These are phyloP conservation scores for Ascochyta koolunga DNA, from an alignment of 2,329 filamentous ascomycete species.

Conservation along the genomic window DNA sequence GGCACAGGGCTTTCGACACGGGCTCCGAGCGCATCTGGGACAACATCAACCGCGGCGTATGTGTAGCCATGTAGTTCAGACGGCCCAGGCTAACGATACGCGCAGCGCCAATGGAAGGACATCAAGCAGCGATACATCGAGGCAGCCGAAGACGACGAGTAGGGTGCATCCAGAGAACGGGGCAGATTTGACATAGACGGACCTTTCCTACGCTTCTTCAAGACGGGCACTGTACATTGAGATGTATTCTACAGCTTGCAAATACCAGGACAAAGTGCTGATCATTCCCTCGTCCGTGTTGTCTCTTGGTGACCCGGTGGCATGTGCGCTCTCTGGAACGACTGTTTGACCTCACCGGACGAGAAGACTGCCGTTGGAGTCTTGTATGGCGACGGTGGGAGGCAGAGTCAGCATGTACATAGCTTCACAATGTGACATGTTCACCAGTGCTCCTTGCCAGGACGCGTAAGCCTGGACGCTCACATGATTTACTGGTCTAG, in stretches of 20 bases:
- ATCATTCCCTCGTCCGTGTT: neutral
- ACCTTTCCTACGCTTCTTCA: slow-evolving; percentile 21
- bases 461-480: too few species aligned
- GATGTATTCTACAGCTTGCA: slow-evolving; percentile 45
- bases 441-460: too few species aligned
- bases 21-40: slow-evolving; percentile 89
- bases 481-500: too few species aligned
- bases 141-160: slow-evolving; percentile 67
- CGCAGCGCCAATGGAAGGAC: slow-evolving; percentile 98
- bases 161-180: slow-evolving; percentile 20
- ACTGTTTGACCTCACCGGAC: neutral
- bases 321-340: neutral
- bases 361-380: too few species aligned
- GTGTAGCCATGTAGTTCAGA: slow-evolving; percentile 12
- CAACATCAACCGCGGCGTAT: slow-evolving; percentile 82
- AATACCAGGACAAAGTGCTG: slow-evolving; percentile 29
- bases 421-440: too few species aligned
- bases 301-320: neutral
- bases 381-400: too few species aligned
- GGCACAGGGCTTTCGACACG: slow-evolving; percentile 77
- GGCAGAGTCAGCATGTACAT: too few species aligned
- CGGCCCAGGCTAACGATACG: slow-evolving; percentile 24
- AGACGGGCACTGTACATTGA: slow-evolving; percentile 39
- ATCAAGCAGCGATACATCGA: slow-evolving; percentile 89
- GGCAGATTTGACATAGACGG: slow-evolving; percentile 26